These are phyloP conservation scores for Cronartium quercuum DNA, from an alignment of 1,284 basidiomycete genomes.

Conservation along the genomic window DNA sequence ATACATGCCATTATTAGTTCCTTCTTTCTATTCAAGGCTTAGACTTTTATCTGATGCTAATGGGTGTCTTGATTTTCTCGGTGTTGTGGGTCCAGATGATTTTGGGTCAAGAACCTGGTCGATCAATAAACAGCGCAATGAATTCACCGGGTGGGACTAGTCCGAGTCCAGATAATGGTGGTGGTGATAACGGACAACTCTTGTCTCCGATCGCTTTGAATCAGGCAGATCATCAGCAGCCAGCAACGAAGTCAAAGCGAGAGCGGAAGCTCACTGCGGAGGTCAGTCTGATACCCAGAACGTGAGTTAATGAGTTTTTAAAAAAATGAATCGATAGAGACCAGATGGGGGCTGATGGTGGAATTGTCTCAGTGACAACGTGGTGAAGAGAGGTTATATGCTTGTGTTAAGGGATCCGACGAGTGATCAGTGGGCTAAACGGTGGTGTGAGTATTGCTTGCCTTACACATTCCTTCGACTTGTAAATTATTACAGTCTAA, in stretches of 20 bases:
- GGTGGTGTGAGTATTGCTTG: slow-evolving; percentile 53
- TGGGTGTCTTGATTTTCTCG: not conserved
- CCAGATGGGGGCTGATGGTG: not conserved
- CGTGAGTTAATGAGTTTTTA: not conserved
- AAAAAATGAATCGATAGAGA: not conserved
- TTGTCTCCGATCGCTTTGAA: not conserved
- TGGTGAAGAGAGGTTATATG: slow-evolving; percentile 25
- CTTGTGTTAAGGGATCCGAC: slow-evolving; percentile 37
- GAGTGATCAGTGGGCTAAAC: slow-evolving; percentile 35
- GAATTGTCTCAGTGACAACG: slow-evolving; percentile 18
- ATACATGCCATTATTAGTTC: slow-evolving; percentile 8
- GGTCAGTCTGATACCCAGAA: not conserved
- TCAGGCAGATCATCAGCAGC: not conserved
- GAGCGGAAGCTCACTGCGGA: not conserved
- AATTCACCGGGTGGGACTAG: not conserved
- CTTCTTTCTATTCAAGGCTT: not conserved
- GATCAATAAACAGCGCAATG: not conserved
- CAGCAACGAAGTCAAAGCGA: not conserved
- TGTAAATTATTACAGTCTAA: no score
- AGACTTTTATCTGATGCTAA: not conserved
- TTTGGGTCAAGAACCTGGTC: not conserved
- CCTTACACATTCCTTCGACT: no score
- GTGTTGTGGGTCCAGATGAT: not conserved
- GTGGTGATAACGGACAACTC: not conserved
- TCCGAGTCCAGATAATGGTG: not conserved